These are phyloP conservation scores for Evansstolkia leycettana DNA, from an alignment of 495 filamentous ascomycete species.

Conservation along the genomic window DNA sequence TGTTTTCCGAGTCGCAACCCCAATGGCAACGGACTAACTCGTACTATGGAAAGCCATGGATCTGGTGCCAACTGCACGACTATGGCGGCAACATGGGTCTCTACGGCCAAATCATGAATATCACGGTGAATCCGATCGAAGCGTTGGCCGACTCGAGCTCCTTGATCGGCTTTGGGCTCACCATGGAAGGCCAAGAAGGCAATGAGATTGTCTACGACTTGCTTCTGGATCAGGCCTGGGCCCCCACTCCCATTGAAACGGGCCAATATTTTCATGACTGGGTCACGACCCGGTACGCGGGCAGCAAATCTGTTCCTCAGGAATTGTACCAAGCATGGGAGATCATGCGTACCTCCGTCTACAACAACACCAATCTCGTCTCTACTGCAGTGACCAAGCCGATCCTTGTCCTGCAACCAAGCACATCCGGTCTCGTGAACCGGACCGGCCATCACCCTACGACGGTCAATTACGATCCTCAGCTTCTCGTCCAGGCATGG, in stretches of 20 bases:
- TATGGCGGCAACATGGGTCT: constrained; percentile 40
- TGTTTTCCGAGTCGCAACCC: constrained; percentile 37
- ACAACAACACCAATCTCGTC: constrained; percentile 39
- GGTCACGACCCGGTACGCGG: constrained; percentile 31
- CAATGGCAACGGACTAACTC: constrained; percentile 40
- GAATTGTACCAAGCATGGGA: constrained; percentile 36
- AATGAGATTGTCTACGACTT: constrained; percentile 43
- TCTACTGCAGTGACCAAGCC: constrained; percentile 32
- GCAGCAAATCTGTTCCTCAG: constrained; percentile 17
- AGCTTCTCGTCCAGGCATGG: constrained; percentile 26
- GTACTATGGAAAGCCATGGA: constrained; percentile 42
- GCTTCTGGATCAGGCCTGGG: constrained; percentile 40
- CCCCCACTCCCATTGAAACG: constrained; percentile 27
- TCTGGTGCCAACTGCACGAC: constrained; percentile 38
- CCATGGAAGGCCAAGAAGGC: constrained; percentile 41
- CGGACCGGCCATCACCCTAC: constrained; percentile 29
- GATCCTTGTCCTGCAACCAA: constrained; percentile 33
- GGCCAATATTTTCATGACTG: constrained; percentile 34
- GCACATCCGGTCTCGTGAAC: constrained; percentile 22
- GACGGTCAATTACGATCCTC: constrained; percentile 30
- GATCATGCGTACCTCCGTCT: constrained; percentile 31
- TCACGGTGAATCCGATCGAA: constrained; percentile 33
- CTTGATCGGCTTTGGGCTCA: constrained; percentile 34
- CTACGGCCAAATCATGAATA: constrained; percentile 38
- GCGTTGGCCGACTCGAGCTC: constrained; percentile 24